Evolutionary conservation across 164 flowering plant species (phyloP).

Genomic region (Euptelea pleiosperma): DNA sequence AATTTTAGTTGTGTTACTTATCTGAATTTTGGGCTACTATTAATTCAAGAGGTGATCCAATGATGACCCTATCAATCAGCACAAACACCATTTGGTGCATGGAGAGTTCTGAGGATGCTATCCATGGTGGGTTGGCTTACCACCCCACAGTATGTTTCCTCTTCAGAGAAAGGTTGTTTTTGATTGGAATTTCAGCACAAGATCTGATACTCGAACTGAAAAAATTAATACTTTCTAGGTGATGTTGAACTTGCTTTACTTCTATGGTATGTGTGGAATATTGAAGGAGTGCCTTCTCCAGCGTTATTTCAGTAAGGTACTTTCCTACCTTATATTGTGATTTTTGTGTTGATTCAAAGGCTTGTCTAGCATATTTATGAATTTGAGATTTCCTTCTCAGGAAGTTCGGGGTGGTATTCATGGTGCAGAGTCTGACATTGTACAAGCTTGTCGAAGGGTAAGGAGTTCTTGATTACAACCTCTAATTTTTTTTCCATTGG

Average conservation of each 20-base stretch:
- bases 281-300: constrained; percentile 60
- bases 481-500: no score
- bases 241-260: constrained; percentile 58
- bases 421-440: constrained; percentile 33
- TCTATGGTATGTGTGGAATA: constrained; percentile 65
- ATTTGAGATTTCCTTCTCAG: constrained; percentile 12
- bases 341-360: constrained; percentile 1
- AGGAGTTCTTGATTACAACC: not conserved
- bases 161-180: no score
- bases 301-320: constrained; percentile 77
- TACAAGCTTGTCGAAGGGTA: constrained; percentile 35
- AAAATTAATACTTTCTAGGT: constrained; percentile 31
- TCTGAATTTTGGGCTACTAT: no score
- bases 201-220: not conserved
- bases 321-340: not conserved
- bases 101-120: no score
- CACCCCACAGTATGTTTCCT: not conserved
- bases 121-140: no score
- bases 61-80: no score
- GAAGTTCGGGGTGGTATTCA: constrained; percentile 26
- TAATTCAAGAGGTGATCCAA: no score
- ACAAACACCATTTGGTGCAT: no score
- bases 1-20: no score
- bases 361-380: not conserved
- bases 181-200: no score